Base-by-base conservation (phyloP, 129 eudicot genomes). In the Sambucus nigra region DNA sequence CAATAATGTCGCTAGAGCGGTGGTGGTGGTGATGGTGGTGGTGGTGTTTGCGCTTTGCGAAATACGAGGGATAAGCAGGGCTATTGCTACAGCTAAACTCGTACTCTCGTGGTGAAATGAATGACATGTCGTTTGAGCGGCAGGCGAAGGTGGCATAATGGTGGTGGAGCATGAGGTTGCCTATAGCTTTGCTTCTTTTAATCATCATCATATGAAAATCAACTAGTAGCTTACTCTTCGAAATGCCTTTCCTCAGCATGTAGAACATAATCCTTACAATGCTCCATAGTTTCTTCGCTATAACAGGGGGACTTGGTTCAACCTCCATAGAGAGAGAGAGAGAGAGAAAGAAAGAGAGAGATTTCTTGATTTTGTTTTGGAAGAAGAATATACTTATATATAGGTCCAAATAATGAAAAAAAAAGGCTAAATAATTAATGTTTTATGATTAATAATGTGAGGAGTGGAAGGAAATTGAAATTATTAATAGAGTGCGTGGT, bases 91-190 rank as follows among this genome's bases (percentile, higher is more conserved):
- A 42, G 48, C 48, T 42, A 20, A 42, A 42, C 19, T 42, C 48
- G 48, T 42, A 42, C 17, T 42, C 48, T 18, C 48, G 17, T 18
- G 48, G 48, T 1, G 48, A 9, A 7, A 42, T 16, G 48, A 42
- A 42, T 18, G 48, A 42, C 5, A 42, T 7, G 20, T 42, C 19
- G 19, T 14, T 16, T 7, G 48, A 42, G 2, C 20, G 18, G 48
- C 48, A 42, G 48, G 19, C 16, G 48, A 42, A 7, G 19, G 48
- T n/a, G 48, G 48, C 48, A 7, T 35, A 35, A 8, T 42, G 48
- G 48, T 42, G 48, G 48, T 42, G 48, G 19, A 42, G 48, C 19
- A 42, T 42, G 48, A 42, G 48, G 15, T 42, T 42, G 21, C 48
- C 48, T 42, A 42, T 42, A 20, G 48, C 20, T 42, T 42, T 15